phyloP scores from a whole-genome alignment of 2,329 filamentous ascomycete genomes.

The Fusarium sp. region DNA sequence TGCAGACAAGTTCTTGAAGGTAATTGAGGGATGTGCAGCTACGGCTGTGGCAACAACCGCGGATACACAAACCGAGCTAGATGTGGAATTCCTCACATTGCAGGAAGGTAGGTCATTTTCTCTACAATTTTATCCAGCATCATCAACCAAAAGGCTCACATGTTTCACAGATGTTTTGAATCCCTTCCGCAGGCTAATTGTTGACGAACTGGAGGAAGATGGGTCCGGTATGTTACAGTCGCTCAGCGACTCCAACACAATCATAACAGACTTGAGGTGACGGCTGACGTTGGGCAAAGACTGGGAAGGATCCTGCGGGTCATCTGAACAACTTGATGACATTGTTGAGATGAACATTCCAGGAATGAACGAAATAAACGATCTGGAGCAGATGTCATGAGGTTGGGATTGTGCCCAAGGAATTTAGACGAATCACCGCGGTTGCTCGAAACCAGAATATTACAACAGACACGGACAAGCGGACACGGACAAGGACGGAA shows the following conservation, averaged over 20 bases:
- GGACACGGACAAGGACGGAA: not conserved
- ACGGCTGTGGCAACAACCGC: conserved; percentile 51
- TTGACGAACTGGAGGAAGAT: conserved; percentile 68
- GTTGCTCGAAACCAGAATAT: not conserved
- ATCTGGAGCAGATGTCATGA: conserved; percentile 42
- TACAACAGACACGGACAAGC: not conserved
- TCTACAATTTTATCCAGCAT: not conserved
- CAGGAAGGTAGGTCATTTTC: conserved; percentile 41
- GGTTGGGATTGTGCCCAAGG: not conserved
- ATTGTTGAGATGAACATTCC: conserved; percentile 58
- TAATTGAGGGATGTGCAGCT: conserved; percentile 54
- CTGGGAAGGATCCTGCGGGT: conserved; percentile 65
- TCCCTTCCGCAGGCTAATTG: conserved; percentile 62
- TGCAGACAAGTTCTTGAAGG: conserved; percentile 54
- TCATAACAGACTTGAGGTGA: conserved; percentile 40
- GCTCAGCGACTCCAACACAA: conserved; percentile 41
- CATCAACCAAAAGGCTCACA: conserved; percentile 21
- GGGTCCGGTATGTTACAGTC: conserved; percentile 63
- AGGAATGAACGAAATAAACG: conserved; percentile 53
- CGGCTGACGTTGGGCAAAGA: conserved; percentile 51
- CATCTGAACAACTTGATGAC: conserved; percentile 65
- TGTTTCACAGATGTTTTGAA: conserved; percentile 52
- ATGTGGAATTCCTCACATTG: conserved; percentile 42
- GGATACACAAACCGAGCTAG: conserved; percentile 45
- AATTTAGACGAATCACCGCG: not conserved